phyloP scores from a whole-genome alignment of 345 rosid species.

The Euphorbia lathyris region DNA sequence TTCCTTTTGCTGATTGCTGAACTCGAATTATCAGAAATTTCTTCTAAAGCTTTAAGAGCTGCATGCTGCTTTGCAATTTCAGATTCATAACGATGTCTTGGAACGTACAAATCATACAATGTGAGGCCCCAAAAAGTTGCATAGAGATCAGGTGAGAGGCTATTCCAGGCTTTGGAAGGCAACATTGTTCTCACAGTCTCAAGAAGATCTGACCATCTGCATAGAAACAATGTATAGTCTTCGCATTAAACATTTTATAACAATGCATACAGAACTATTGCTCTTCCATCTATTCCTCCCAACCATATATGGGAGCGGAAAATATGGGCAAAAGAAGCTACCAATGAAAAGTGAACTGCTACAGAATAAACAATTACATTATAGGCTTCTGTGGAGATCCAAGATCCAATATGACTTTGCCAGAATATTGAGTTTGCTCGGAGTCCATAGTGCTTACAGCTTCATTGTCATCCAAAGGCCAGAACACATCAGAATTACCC shows the following conservation, averaged over 20 bases:
- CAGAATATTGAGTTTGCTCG: constrained; percentile 39
- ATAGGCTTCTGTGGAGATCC: constrained; percentile 54
- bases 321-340: constrained; percentile 11
- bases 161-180: constrained; percentile 98
- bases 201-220: constrained; percentile 98
- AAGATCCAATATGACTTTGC: constrained; percentile 57
- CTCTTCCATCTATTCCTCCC: not conserved
- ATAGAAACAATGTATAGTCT: constrained; percentile 1
- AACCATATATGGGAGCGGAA: not conserved
- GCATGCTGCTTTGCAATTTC: constrained; percentile 94
- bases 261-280: not conserved
- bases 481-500: constrained; percentile 59
- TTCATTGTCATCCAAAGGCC: constrained; percentile 79
- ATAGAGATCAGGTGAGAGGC: constrained; percentile 97
- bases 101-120: constrained; percentile 96
- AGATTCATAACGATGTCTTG: constrained; percentile 85
- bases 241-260: not conserved
- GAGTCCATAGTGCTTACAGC: constrained; percentile 37
- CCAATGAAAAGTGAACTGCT: constrained; percentile 13
- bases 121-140: constrained; percentile 98
- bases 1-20: constrained; percentile 93
- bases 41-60: constrained; percentile 93
- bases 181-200: constrained; percentile 81
- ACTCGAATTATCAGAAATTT: constrained; percentile 89
- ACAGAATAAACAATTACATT: constrained; percentile 37